phyloP scores from a whole-genome alignment of 2,329 filamentous ascomycete species.

The Esteya vermicola region DNA sequence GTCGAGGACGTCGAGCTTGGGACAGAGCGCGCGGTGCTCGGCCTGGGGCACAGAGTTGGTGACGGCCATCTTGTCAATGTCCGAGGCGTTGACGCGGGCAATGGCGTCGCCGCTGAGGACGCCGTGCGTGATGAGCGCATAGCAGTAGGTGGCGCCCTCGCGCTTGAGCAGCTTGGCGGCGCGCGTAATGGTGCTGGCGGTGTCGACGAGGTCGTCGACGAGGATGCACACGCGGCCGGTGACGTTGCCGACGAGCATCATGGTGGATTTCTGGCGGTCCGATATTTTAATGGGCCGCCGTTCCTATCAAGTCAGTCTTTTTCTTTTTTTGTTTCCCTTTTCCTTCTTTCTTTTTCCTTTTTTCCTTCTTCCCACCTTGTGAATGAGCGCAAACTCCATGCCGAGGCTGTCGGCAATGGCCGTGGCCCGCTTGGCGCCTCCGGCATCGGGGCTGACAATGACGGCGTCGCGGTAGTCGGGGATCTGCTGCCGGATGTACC shows the following conservation, averaged over 20 bases:
- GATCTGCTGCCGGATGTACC: slow-evolving; percentile 66
- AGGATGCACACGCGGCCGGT: slow-evolving; percentile 63
- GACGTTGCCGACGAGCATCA: slow-evolving; percentile 74
- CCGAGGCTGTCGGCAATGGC: slow-evolving; percentile 86
- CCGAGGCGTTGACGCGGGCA: slow-evolving; percentile 81
- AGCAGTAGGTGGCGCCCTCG: slow-evolving; percentile 82
- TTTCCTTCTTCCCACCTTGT: slow-evolving; percentile 52
- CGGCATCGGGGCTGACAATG: slow-evolving; percentile 90
- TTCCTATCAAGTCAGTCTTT: slow-evolving; percentile 11
- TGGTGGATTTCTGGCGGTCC: slow-evolving; percentile 64
- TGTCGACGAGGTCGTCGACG: slow-evolving; percentile 89
- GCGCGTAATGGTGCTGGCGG: slow-evolving; percentile 90
- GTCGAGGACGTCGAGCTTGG: slow-evolving; percentile 85
- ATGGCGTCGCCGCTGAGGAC: slow-evolving; percentile 93
- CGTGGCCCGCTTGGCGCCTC: slow-evolving; percentile 90
- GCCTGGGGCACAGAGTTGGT: slow-evolving; percentile 90
- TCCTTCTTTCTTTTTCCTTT: no score
- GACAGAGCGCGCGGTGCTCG: slow-evolving; percentile 62
- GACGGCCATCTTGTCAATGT: slow-evolving; percentile 84
- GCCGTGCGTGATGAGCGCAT: slow-evolving; percentile 86
- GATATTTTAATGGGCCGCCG: slow-evolving; percentile 55
- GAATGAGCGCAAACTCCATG: slow-evolving; percentile 93
- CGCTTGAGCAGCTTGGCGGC: slow-evolving; percentile 95
- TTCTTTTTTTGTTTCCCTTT: no score
- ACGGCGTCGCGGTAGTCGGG: slow-evolving; percentile 75